A percentile compares a stretch with the other conserved stretches of the same genome.
Conservation (phyloP, 305 asterid species). For the Rubia peregrina region DNA sequence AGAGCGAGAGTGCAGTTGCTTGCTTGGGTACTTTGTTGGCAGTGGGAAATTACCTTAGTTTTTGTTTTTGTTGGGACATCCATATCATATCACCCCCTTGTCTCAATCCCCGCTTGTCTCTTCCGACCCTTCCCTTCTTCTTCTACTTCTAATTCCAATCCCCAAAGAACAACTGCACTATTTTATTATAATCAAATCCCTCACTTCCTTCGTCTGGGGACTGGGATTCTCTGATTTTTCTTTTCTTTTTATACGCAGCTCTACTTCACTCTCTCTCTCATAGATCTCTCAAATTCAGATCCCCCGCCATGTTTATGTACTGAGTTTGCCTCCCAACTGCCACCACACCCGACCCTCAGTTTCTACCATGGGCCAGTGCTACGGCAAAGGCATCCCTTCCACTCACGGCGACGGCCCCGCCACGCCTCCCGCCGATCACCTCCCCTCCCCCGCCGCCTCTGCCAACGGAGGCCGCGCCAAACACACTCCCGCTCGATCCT, state of each 20-base stretch:
- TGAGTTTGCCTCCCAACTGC: constrained; percentile 6
- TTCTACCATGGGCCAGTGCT: constrained; percentile 81
- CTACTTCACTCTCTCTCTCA: not conserved
- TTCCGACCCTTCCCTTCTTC: not conserved
- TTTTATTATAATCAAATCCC: not conserved
- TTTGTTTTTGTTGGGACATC: not conserved
- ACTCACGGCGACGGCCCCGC: constrained; percentile 39
- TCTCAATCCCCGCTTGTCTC: not conserved
- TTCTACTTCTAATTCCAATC: not conserved
- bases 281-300: not conserved
- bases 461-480: constrained; percentile 25
- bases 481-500: constrained; percentile 67
- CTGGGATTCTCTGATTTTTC: not conserved
- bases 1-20: too few relatives aligned
- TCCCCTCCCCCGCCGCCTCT: constrained; percentile 17
- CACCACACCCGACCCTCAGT: too few relatives aligned
- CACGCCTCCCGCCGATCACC: constrained; percentile 20
- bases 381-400: constrained; percentile 82
- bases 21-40: too few relatives aligned
- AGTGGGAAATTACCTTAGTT: too few relatives aligned
- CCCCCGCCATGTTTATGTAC: not conserved
- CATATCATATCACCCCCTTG: not conserved
- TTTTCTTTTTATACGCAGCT: not conserved
- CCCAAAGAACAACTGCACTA: not conserved
- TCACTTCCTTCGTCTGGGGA: not conserved